phyloP scores from a whole-genome alignment of 257 asterid genomes.

The Solanum appendiculatum region DNA sequence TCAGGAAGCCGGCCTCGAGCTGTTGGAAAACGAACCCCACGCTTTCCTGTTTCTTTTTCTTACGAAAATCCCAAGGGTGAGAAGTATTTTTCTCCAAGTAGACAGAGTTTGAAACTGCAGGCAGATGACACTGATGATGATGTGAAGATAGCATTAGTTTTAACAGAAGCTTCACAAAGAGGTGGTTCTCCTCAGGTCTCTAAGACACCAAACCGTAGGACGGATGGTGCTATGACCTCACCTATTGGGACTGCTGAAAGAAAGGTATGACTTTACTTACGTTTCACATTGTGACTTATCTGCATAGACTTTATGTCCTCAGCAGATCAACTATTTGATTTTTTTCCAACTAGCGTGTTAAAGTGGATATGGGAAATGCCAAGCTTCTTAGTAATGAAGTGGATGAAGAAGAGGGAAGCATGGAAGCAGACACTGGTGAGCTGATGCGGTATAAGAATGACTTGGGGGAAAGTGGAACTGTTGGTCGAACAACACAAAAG shows the following conservation, averaged over 20 bases:
- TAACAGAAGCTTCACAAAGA: conserved; percentile 86
- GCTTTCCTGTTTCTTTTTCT: conserved; percentile 65
- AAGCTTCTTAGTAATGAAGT: conserved; percentile 47
- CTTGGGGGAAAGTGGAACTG: conserved; percentile 24
- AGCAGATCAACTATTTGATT: neutral
- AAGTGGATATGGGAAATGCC: conserved; percentile 22
- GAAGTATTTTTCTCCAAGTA: conserved; percentile 41
- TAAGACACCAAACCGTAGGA: conserved; percentile 64
- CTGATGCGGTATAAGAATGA: conserved; percentile 36
- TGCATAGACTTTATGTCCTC: neutral
- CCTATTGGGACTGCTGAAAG: conserved; percentile 58
- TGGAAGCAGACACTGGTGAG: conserved; percentile 69
- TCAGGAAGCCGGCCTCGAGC: conserved; percentile 78
- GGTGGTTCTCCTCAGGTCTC: conserved; percentile 90
- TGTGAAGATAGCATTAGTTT: conserved; percentile 70
- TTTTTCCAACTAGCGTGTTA: conserved; percentile 12
- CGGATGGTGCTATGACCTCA: conserved; percentile 62
- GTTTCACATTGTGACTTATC: neutral
- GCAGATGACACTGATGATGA: conserved; percentile 62
- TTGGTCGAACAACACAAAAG: conserved; percentile 23
- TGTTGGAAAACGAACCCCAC: conserved; percentile 90
- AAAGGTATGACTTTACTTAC: conserved; percentile 38
- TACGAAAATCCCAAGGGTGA: conserved; percentile 38
- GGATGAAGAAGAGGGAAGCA: conserved; percentile 78
- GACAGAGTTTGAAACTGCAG: conserved; percentile 46